Base-by-base conservation (phyloP, 805 yeast species). In the Saccharomyces kudriavzevii region DNA sequence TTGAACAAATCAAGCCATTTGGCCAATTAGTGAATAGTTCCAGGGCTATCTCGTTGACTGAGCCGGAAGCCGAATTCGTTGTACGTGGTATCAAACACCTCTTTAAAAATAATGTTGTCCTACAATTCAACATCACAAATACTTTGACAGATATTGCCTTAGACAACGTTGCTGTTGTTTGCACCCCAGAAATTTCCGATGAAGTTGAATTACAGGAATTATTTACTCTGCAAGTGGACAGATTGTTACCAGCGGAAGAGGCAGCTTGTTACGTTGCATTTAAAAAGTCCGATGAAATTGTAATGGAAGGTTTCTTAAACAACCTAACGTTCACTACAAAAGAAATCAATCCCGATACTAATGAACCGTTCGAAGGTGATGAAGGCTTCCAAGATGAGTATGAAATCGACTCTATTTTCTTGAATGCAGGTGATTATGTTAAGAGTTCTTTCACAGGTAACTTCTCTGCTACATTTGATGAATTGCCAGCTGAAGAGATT, bases 351-450 rank as follows among this genome's bases (percentile, higher is more conserved):
- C 84, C 89, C 49, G 77, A 80, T 9, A 84, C 90, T 14, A 83
- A 84, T 22, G 81, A 78, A 57, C 79, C 85, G 50, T 79, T 78
- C 55, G 85, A 80, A 48, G 82, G 79, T 49, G 88, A 83, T 48
- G 95, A 86, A 59, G 97, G 97, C 17, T 88, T 85, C 78, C 87
- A 86, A 59, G 98, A 94, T 70, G 96, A 91, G 71, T 94, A 92
- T 71, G 94, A 85, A 68, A 81, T 94, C 59, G 97, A 89, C 70
- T 86, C 85, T 54, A 75, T 90, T 63, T 82, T 80, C 54, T 68
- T 92, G 53, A 66, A 55, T 56, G 70, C 94, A 9, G 96, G 96
- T 40, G 97, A 90, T 68, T 92, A 83, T 71, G 77, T 89, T 54
- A 71, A 75, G 52, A 96, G 96, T 51, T 76, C 89, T 25, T 89